These are phyloP conservation scores for Neoarthrinium moseri DNA, from an alignment of 2,329 filamentous ascomycete species.

Conservation along the genomic window DNA sequence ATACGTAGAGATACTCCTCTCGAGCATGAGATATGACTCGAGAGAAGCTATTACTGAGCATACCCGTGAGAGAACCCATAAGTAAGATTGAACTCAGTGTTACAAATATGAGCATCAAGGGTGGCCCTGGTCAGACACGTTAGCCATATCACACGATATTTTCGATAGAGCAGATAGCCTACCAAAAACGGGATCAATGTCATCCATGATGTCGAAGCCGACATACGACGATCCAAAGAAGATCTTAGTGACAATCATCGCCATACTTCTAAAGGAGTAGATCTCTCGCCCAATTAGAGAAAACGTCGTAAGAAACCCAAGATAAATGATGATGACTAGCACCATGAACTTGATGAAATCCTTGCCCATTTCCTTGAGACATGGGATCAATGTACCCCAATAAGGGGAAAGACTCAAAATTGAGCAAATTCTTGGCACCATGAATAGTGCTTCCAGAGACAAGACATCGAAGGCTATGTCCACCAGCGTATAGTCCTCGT, in stretches of 20 bases:
- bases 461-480: conserved; percentile 87
- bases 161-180: conserved; percentile 3
- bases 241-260: conserved; percentile 75
- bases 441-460: conserved; percentile 82
- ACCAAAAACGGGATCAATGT: conserved; percentile 57
- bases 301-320: conserved; percentile 88
- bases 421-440: conserved; percentile 86
- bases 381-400: conserved; percentile 87
- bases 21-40: conserved; percentile 61
- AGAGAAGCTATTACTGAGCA: conserved; percentile 74
- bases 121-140: conserved; percentile 38
- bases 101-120: conserved; percentile 71
- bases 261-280: conserved; percentile 67
- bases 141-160: background rate
- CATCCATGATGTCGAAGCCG: conserved; percentile 67
- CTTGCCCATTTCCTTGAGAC: conserved; percentile 90
- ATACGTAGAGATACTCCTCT: conserved; percentile 80
- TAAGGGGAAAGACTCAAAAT: conserved; percentile 84
- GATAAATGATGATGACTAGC: conserved; percentile 76
- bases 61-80: conserved; percentile 75
- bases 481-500: conserved; percentile 60
- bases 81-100: conserved; percentile 76
- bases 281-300: conserved; percentile 71
- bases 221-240: conserved; percentile 77
- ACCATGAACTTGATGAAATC: conserved; percentile 77